Evolutionary conservation across 225 moss, liverwort and hornwort species (phyloP).

Genomic region (Climacium dendroides): DNA sequence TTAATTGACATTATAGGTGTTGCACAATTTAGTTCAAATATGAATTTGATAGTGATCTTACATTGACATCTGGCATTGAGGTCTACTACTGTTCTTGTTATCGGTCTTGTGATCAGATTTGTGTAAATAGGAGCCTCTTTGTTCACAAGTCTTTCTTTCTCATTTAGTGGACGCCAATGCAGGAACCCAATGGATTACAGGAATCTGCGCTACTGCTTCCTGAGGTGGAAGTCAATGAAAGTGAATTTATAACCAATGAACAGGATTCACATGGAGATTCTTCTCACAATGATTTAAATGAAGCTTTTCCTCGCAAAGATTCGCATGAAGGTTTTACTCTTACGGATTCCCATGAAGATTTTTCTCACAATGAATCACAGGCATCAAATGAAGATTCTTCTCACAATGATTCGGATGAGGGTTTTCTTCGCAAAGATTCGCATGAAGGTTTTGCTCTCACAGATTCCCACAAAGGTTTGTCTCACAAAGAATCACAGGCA

Average conservation of each 20-base stretch:
- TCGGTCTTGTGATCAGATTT: background rate
- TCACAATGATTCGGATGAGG: background rate
- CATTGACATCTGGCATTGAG: background rate
- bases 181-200: constrained; percentile 11
- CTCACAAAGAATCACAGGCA: background rate
- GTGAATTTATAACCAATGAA: background rate
- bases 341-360: background rate
- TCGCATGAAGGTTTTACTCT: background rate
- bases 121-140: background rate
- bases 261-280: background rate
- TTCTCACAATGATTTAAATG: background rate
- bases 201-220: constrained; percentile 3
- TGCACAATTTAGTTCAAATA: background rate
- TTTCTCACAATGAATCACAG: background rate
- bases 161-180: constrained; percentile 7
- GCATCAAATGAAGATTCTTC: background rate
- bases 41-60: background rate
- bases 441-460: background rate
- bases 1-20: background rate
- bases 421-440: background rate
- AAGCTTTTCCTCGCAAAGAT: background rate
- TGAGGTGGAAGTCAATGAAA: constrained; percentile 10
- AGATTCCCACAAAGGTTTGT: background rate
- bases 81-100: background rate
- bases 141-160: background rate